A percentile compares a stretch with the other conserved stretches of the same genome.
Conservation (phyloP, 306 rosid genomes). For the Citrullus amarus region DNA sequence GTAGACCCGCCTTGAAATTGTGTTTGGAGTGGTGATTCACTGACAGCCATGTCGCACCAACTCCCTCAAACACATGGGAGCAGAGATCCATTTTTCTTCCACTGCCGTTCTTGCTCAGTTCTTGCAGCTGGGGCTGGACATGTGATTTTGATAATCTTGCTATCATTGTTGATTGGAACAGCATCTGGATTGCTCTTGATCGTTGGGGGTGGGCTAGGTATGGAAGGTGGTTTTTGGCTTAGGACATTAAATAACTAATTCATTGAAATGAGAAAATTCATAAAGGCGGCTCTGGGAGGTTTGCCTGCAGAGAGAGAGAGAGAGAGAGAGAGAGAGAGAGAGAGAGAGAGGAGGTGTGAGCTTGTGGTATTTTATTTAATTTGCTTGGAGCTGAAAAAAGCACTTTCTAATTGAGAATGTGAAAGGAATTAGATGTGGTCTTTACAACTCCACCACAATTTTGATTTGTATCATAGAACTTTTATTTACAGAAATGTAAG, state of each 20-base stretch:
- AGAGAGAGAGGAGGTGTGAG: constrained; percentile 21
- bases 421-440: constrained; percentile 56
- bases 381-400: constrained; percentile 29
- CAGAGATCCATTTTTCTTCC: neutral
- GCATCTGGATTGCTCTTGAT: constrained; percentile 7
- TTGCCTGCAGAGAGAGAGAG: constrained; percentile 13
- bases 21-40: neutral
- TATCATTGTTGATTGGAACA: constrained; percentile 1
- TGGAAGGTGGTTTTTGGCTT: constrained; percentile 5
- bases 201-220: constrained; percentile 2
- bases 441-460: constrained; percentile 70
- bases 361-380: constrained; percentile 42
- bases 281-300: constrained; percentile 27
- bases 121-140: neutral
- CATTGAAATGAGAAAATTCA: constrained; percentile 24
- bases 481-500: constrained; percentile 52
- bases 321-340: constrained; percentile 17
- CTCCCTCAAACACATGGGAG: neutral
- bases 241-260: constrained; percentile 12
- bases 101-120: neutral
- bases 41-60: neutral
- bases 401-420: constrained; percentile 48
- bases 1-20: constrained; percentile 17
- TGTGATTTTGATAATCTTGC: constrained; percentile 1
- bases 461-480: constrained; percentile 90